Base-by-base conservation (phyloP, 495 filamentous ascomycete genomes). In the Amphirosellinia nigrospora region DNA sequence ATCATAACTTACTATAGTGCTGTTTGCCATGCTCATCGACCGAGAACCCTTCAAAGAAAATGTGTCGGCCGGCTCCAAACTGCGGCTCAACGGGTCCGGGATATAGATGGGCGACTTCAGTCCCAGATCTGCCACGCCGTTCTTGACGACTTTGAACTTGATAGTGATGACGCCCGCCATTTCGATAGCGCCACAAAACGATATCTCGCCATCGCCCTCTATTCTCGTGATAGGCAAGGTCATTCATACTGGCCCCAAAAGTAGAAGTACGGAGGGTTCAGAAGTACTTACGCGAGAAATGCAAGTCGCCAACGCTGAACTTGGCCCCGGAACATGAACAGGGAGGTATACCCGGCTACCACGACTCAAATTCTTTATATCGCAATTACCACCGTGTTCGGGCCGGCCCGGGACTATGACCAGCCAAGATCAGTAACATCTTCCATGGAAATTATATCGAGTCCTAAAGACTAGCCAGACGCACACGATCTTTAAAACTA, bases 141-240 rank as follows among this genome's bases (percentile, higher is more conserved):
- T 86, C 80, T 96, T 96, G 84, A 98, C 89, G 13, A 98, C 89
- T 56, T 86, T 89, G 84, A 97, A 93, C 77, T 97, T 97, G 74
- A 97, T 83, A 3, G 95, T 98, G 71, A 98, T 96, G 19, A 94
- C 81, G 23, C 95, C 95, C 0, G 94, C 92, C 93, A 98, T 98
- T 78, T 98, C 95, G 70, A 98, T 98, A 11, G 94, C 95, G 16
- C 95, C 95, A 74, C 95, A 98, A 81, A 98, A 98, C 0, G 90
- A 93, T 62, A 98, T 97, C 79, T 98, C 95, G 5, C 95, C 95
- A 77, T 97, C 94, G 28, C 94, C 93, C 79, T 97, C 88, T 82
- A 28, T 65, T 53, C 56, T 38, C 36, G 11, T 21, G 64, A 26
- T 62, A 53, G 41, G 61, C 45, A 15, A 62, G 48, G 4, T 7